Evolutionary conservation across 176 grass and related monocot genomes (phyloP).

Genomic region (Zea luxurians): DNA sequence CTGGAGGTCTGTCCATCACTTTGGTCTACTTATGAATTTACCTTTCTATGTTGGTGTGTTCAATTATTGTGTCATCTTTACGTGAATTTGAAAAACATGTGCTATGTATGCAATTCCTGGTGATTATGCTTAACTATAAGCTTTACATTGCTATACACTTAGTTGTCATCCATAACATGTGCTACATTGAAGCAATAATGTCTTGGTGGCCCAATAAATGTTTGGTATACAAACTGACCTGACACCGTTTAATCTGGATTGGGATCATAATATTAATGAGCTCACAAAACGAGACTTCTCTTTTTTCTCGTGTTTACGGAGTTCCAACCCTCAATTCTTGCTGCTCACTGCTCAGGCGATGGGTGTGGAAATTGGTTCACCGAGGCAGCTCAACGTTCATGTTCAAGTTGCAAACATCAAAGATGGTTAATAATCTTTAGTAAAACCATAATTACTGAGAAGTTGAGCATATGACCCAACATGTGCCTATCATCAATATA

Average conservation of each 20-base stretch:
- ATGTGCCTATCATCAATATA: no score
- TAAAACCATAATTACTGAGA: no score
- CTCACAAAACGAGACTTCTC: neutral
- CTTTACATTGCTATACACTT: neutral
- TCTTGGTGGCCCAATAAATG: neutral
- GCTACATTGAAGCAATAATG: neutral
- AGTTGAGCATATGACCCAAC: no score
- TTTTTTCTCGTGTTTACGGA: neutral
- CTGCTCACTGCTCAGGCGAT: neutral
- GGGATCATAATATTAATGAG: neutral
- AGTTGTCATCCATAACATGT: neutral
- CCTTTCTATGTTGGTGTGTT: neutral
- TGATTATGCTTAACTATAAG: no score
- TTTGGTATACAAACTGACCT: neutral
- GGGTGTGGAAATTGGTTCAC: neutral
- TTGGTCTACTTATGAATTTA: no score
- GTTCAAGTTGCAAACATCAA: no score
- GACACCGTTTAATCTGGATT: neutral
- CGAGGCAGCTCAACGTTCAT: neutral
- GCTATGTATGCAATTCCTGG: neutral
- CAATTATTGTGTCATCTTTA: neutral
- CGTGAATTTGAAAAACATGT: neutral
- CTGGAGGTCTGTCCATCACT: slow-evolving; percentile 32
- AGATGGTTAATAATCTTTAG: no score
- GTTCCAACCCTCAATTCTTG: neutral